Base-by-base conservation (phyloP, 176 grass and related monocot species). In the Eremochloa ophiuroides region DNA sequence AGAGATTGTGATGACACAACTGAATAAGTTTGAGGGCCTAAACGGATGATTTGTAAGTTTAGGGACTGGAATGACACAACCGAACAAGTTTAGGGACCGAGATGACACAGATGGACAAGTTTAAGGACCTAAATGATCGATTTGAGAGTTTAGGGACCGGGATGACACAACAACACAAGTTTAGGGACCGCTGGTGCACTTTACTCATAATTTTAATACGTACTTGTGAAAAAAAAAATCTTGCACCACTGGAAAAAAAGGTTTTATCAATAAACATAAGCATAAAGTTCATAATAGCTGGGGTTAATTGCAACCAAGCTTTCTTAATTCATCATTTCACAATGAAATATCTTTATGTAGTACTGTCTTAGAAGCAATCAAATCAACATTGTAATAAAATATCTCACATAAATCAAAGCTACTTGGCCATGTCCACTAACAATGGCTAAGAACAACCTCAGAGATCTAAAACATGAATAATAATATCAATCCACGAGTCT, bases 301-400 rank as follows among this genome's bases (percentile, higher is more conserved):
- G 14, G 1, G 5, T 4, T 22, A 15, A 71, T 16, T 56, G 9
- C 4, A 51, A 7, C 65, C 35, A 66, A 40, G 18, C 31, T 71
- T 87, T n/a, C 38, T 35, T 22, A 18, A 58, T 44, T 72, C 22
- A 43, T 41, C 25, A 64, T 12, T 85, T 62, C n/a, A 70, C 35
- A 22, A 26, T 5, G 37, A 58, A 80, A 50, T 74, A 40, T 11
- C 41, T 66, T 67, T 61, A 4, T 73, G 31, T 17, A 64, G 33
- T 42, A 71, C 4, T 4, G 41, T 58, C 59, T 88, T 79, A 79
- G 27, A 46, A 40, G 4, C 25, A 50, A 62, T 29, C 20, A 62
- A 75, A 39, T 35, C 25, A 41, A 10, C 72, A 22, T 43, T 71
- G 18, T 71, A 76, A 64, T 35, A 34, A 76, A 71, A 70, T 73